Conservation (phyloP, 176 grass and related monocot species). For the Puccinellia tenuiflora region DNA sequence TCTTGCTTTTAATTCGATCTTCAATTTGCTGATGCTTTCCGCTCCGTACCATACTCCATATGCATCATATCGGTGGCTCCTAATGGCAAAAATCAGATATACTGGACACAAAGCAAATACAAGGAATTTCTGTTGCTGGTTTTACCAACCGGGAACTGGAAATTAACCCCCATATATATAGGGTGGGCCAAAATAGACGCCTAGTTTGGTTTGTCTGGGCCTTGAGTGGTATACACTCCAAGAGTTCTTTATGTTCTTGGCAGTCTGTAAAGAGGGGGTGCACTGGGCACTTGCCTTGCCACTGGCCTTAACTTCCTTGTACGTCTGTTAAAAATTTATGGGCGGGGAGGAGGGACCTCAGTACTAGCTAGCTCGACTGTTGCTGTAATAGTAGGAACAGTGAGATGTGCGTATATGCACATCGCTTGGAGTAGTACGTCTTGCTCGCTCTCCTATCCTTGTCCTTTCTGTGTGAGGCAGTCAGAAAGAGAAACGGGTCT, state of each 20-base stretch:
- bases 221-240: conserved; percentile 49
- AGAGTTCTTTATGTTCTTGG: conserved; percentile 57
- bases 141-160: conserved; percentile 23
- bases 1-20: conserved; percentile 28
- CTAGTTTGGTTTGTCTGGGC: conserved; percentile 50
- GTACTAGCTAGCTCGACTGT: conserved; percentile 35
- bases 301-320: conserved; percentile 49
- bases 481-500: not conserved
- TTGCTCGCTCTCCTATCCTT: conserved; percentile 31
- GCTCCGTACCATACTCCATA: not conserved
- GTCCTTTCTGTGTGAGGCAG: conserved; percentile 37
- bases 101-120: not conserved
- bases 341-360: conserved; percentile 31
- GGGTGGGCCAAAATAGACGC: conserved; percentile 36
- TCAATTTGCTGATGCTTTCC: conserved; percentile 12
- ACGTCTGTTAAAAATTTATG: conserved; percentile 67
- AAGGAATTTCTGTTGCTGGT: not conserved
- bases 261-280: conserved; percentile 50
- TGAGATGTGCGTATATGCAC: conserved; percentile 22
- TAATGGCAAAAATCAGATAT: not conserved
- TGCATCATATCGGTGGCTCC: conserved; percentile 5
- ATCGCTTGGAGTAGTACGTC: conserved; percentile 14
- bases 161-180: conserved; percentile 23
- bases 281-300: conserved; percentile 29
- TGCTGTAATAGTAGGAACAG: conserved; percentile 35